A percentile compares a stretch with the other conserved stretches of the same genome.
Conservation (phyloP, 352 stramenopile species). For the Phytopythium boreale region DNA sequence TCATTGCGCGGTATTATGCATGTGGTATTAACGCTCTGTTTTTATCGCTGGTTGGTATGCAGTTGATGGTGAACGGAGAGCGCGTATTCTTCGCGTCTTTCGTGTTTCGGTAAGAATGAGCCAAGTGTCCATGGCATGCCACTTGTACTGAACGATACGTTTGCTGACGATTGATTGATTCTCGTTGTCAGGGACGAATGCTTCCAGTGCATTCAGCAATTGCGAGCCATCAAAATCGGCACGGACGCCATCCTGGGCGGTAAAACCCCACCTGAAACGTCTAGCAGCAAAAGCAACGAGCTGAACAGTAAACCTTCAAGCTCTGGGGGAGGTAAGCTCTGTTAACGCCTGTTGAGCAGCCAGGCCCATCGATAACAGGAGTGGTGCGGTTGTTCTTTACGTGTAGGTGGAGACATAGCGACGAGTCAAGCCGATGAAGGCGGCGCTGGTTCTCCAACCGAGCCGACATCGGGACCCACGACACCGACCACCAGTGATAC, state of each 20-base stretch:
- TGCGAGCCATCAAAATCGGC: constrained; percentile 74
- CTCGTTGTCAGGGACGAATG: constrained; percentile 66
- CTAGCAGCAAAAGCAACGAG: background rate
- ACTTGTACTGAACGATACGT: background rate
- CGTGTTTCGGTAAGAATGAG: constrained; percentile 57
- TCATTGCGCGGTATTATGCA: background rate
- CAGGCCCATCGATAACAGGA: background rate
- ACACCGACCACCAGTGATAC: background rate
- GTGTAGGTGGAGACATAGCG: background rate
- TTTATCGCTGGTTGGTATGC: background rate
- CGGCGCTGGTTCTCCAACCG: background rate
- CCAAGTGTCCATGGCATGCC: background rate
- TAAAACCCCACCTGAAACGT: constrained; percentile 6
- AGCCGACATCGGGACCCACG: background rate
- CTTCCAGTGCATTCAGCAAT: constrained; percentile 71
- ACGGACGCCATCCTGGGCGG: constrained; percentile 54
- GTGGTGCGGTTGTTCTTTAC: background rate
- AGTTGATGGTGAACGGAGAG: constrained; percentile 67
- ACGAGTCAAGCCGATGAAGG: background rate
- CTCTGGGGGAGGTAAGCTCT: constrained; percentile 11
- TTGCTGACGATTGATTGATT: constrained; percentile 9
- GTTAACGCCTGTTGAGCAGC: background rate
- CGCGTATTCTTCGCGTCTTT: constrained; percentile 84
- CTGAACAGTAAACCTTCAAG: background rate
- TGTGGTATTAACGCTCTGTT: background rate